Conservation (phyloP, 2,329 filamentous ascomycete genomes). For the Gaeumannomyces sp. region DNA sequence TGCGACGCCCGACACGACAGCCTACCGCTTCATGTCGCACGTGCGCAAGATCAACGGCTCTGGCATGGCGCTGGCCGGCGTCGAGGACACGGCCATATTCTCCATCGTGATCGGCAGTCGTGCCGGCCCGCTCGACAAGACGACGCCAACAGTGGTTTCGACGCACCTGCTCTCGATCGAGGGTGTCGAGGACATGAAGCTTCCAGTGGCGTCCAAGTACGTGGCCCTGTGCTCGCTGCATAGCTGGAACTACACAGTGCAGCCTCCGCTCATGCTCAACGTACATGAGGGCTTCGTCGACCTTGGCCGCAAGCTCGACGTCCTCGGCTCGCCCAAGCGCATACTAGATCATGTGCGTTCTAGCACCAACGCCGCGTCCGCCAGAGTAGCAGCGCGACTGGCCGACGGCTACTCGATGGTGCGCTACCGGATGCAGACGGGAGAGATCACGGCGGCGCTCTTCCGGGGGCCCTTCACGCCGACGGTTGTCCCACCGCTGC, state of each 20-base stretch:
- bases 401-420: slow-evolving; percentile 33
- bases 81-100: slow-evolving; percentile 27
- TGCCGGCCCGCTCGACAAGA: slow-evolving; percentile 24
- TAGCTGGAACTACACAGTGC: slow-evolving; percentile 33
- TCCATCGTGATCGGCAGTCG: slow-evolving; percentile 29
- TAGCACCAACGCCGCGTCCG: neutral
- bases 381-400: slow-evolving; percentile 17
- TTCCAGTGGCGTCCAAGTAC: slow-evolving; percentile 15
- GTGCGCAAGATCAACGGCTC: slow-evolving; percentile 31
- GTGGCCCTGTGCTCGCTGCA: slow-evolving; percentile 31
- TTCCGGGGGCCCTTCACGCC: slow-evolving; percentile 33
- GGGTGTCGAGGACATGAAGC: slow-evolving; percentile 24
- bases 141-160: slow-evolving; percentile 20
- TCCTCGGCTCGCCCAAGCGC: slow-evolving; percentile 14
- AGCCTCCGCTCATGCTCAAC: slow-evolving; percentile 28
- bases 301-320: slow-evolving; percentile 18
- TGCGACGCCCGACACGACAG: slow-evolving; percentile 16
- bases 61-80: slow-evolving; percentile 30
- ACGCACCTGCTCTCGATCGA: slow-evolving; percentile 34
- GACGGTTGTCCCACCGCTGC: slow-evolving; percentile 13
- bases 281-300: slow-evolving; percentile 25
- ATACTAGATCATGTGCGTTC: slow-evolving; percentile 2
- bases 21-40: slow-evolving; percentile 31
- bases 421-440: slow-evolving; percentile 29
- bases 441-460: slow-evolving; percentile 33